phyloP scores from a whole-genome alignment of 352 stramenopile species.

The Phytophthora pluvialis region DNA sequence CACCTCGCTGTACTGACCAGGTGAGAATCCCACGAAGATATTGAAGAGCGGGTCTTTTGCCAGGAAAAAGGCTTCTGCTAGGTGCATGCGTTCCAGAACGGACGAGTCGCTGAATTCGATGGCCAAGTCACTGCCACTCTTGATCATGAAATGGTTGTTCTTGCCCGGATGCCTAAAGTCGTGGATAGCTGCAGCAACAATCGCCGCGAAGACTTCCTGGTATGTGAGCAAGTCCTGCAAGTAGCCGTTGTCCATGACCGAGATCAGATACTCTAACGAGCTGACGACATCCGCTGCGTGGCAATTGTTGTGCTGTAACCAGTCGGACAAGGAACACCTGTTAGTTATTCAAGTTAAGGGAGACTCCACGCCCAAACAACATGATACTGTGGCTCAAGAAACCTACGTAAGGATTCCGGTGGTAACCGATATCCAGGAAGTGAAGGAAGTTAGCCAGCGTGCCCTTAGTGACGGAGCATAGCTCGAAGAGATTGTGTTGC shows the following conservation, averaged over 20 bases:
- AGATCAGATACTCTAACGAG: constrained; percentile 85
- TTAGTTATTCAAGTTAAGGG: constrained; percentile 5
- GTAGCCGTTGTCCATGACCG: constrained; percentile 79
- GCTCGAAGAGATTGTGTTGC: constrained; percentile 81
- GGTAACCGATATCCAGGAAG: constrained; percentile 84
- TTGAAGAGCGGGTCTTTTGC: constrained; percentile 70
- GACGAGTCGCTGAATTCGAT: constrained; percentile 86
- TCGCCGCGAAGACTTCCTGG: constrained; percentile 81
- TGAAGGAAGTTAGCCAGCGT: constrained; percentile 81
- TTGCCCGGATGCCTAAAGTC: constrained; percentile 86
- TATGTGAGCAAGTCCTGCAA: constrained; percentile 83
- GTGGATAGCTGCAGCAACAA: constrained; percentile 84
- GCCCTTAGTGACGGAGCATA: constrained; percentile 76
- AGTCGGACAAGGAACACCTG: constrained; percentile 13
- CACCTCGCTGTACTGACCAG: constrained; percentile 64
- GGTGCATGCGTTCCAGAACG: constrained; percentile 87
- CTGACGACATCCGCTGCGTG: constrained; percentile 83
- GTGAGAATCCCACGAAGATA: constrained; percentile 74
- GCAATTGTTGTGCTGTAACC: constrained; percentile 79
- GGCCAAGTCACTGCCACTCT: constrained; percentile 71
- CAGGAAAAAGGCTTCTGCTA: constrained; percentile 85
- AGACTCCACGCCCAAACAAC: constrained; percentile 5
- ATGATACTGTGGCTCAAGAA: background rate
- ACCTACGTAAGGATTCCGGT: constrained; percentile 82
- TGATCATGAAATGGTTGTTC: constrained; percentile 89